Base-by-base conservation (phyloP, 2,329 filamentous ascomycete genomes). In the Lecanicillium sp. region DNA sequence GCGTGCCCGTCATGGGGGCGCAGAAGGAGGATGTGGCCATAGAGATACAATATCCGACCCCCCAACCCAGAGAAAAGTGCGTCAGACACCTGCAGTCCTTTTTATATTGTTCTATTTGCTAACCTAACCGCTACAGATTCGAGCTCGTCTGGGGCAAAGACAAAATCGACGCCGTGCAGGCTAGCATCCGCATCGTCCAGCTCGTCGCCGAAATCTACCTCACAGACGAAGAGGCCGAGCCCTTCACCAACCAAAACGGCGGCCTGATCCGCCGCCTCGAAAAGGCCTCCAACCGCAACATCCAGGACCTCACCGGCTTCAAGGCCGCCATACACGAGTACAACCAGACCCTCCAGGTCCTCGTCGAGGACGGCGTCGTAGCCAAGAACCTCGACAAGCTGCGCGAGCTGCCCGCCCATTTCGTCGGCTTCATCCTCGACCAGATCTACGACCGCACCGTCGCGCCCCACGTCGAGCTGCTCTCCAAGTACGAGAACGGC, bases 381-480 rank as follows among this genome's bases (percentile, higher is more conserved):
- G 77, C 81, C 17, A 81, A 77, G 56, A 85, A 87, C 55, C 74
- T 97, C 39, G 79, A 86, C 55, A 69, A 71, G 40, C 80, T 81
- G 62, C 83, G 86, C 58, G 75, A 78, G 39, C 71, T 96, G 15
- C 82, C 86, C 6, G 74, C 87, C 36, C 79, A 81, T 37, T 78
- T 90, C 41, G 83, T 90, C 39, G 82, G 86, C 55, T 84, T 89
- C 55, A 91, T 96, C 57, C 77, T 95, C 35, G 83, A 79, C 47
- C 90, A 98, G 63, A 86, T 89, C 19, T 97, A 96, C 68, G 83
- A 90, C 58, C 87, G 93, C 43, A 95, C 89, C 5, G 93, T 98
- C 7, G 93, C 90, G 2, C 90, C 89, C 5, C 82, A 86, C 52
- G 89, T 95, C 20, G 87, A 95, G 54, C 79, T 84, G 9, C 79